Percentiles rank a stretch among this genome's conserved stretches.
Conservation (phyloP, 1,139 yeast species). For the Martiniozyma asiatica region DNA sequence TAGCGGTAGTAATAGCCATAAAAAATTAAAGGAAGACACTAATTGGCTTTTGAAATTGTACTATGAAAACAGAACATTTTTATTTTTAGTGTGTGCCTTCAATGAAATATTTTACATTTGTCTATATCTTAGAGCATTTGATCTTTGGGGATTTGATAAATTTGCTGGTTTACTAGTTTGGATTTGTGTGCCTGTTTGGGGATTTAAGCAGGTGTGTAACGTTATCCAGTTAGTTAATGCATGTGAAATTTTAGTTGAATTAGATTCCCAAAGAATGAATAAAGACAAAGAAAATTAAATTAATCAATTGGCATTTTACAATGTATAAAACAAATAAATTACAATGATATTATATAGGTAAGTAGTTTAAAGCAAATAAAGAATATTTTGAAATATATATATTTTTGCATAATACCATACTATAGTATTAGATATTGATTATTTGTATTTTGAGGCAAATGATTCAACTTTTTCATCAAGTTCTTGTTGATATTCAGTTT, state of each 20-base stretch:
- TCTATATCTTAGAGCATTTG: constrained; percentile 62
- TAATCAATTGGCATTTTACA: no score
- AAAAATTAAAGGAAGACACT: constrained; percentile 63
- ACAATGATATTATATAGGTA: no score
- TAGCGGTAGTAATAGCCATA: constrained; percentile 73
- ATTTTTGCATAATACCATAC: no score
- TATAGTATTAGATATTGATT: no score
- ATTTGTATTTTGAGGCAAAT: no score
- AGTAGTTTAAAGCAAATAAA: no score
- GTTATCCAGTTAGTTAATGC: constrained; percentile 83
- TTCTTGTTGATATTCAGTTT: constrained; percentile 2
- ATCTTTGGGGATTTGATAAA: no score
- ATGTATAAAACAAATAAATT: no score
- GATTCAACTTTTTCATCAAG: constrained; percentile 3
- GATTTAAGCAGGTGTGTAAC: constrained; percentile 84
- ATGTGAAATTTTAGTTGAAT: constrained; percentile 63
- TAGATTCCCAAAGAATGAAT: constrained; percentile 53
- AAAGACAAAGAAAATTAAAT: constrained; percentile 3
- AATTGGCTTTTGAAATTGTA: constrained; percentile 68
- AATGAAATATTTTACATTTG: constrained; percentile 92
- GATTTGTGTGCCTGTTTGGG: constrained; percentile 74
- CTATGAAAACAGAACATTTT: constrained; percentile 73
- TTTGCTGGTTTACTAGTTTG: constrained; percentile 56
- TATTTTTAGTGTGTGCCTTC: constrained; percentile 82
- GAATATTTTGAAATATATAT: no score